Conservation (phyloP, 2,329 filamentous ascomycete species). For the Aulographum hederae region DNA sequence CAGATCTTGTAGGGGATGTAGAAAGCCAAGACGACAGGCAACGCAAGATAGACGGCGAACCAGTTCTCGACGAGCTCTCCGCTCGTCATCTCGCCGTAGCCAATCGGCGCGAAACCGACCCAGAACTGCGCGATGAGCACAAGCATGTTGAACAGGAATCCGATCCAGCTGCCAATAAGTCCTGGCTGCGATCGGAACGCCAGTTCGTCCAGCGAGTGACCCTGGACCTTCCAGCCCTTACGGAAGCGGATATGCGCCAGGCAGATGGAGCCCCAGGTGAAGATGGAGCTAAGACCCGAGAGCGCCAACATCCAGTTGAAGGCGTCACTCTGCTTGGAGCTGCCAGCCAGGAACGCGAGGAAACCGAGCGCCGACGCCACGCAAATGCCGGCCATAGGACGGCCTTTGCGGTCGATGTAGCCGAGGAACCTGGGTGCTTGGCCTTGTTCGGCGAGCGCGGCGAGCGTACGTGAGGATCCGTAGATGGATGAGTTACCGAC, state of each 20-base stretch:
- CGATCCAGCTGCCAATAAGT: conserved; percentile 61
- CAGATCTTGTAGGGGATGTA: conserved; percentile 62
- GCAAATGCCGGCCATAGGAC: conserved; percentile 36
- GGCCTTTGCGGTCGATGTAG: conserved; percentile 43
- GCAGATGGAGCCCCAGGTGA: conserved; percentile 57
- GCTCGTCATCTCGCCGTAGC: conserved; percentile 27
- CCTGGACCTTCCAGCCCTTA: conserved; percentile 39
- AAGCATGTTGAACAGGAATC: conserved; percentile 48
- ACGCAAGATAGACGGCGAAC: conserved; percentile 55
- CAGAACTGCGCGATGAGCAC: conserved; percentile 77
- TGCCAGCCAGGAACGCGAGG: conserved; percentile 37
- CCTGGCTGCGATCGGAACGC: conserved; percentile 70
- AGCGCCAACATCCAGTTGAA: conserved; percentile 53
- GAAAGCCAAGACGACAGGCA: conserved; percentile 47
- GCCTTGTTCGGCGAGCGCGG: conserved; percentile 67
- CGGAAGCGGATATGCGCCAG: conserved; percentile 49
- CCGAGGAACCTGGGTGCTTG: conserved; percentile 37
- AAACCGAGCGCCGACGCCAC: conserved; percentile 38
- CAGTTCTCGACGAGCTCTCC: conserved; percentile 41
- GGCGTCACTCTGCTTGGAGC: conserved; percentile 21
- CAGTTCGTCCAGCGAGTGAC: conserved; percentile 52
- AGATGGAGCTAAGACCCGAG: conserved; percentile 54
- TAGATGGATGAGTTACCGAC: conserved; percentile 89
- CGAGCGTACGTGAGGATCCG: conserved; percentile 75
- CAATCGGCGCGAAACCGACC: conserved; percentile 63